Evolutionary conservation across 768 basidiomycete species (phyloP), one percentile per base, ranked within the genome.

Genomic region (Russula vinacea): DNA sequence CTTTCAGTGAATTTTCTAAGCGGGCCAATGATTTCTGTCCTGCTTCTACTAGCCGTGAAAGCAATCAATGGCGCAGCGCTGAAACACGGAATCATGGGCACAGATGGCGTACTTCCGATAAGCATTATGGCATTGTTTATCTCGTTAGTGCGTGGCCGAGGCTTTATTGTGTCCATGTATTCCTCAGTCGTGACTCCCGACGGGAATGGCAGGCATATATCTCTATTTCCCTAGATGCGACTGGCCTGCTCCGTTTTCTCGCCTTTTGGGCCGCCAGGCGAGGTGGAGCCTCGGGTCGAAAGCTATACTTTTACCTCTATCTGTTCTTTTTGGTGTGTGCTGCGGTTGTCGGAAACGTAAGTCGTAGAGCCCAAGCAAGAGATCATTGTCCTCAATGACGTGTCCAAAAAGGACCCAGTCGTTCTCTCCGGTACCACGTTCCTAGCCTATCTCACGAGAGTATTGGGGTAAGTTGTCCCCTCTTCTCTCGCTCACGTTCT

Each of bases 101-200:
- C 80, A 0, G 87, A 87, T 64, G 88, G 88, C 4, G 83, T 98
- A 29, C 84, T 89, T 68, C 95, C 95, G 0, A 91, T 94, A 71
- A 92, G 97, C 72, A 94, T 98, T 67, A 84, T 98, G 73, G 91
- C 92, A 29, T 77, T 98, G 1, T 98, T 98, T 76, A 86, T 93
- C 69, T 92, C 90, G 3, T 79, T 97, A 55, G 93, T 75, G 49
- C 45, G 71, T 78, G 59, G 16, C 37, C 7, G 6, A 33, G 17
- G n/a, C 11, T n/a, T 13, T 2, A 8, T 26, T 49, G 8, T 19
- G 29, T 29, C 32, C 33, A 19, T 60, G 39, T 16, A 17, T 39
- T 22, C 49, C 3, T n/a, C 22, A 35, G n/a, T 55, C 47, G n/a
- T 29, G 51, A 42, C 26, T 53, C 32, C 37, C 42, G 19, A 33